Base-by-base conservation (phyloP, 352 stramenopile species). In the Phytopythium litorale region DNA sequence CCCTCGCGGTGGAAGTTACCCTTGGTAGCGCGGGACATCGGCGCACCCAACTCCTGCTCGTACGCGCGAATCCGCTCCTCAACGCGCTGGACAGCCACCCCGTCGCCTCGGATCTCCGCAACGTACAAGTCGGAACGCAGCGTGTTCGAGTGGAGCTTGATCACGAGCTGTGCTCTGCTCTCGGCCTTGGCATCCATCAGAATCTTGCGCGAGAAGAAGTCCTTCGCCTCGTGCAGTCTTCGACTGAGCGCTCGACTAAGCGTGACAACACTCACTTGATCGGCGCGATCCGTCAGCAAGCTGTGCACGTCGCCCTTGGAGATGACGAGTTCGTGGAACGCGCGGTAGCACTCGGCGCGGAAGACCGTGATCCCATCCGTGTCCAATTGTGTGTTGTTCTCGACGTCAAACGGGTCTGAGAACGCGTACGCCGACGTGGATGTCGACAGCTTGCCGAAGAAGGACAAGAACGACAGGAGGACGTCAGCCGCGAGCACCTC, bases 121-220 rank as follows among this genome's bases (percentile, higher is more conserved):
- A 92, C 76, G n/a, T 85, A 88, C 32, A 92, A 60, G 66, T 92
- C 81, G 0, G 77, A 78, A 16, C 84, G 82, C 9, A 90, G 61
- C 30, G 70, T 70, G 55, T 93, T 93, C 2, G 84, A 72, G 33
- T 92, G 84, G n/a, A 69, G 73, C 35, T 58, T 65, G 33, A 78
- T 80, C 19, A 65, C 33, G 37, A 73, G 66, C 46, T 68, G 79
- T 15, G 70, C 71, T 7, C 57, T 71, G 51, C 62, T 66, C 6
- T 74, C 61, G 16, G 75, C 62, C 50, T 81, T 70, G 7, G 73
- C 67, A 51, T 85, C 73, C 23, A 79, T 75, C 19, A 90, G 37
- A 23, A 93, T 81, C 65, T 93, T 91, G 21, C 74, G 71, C 1
- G 80, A 76, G 33, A 84, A 89, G 42, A 93, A 93, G 23, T 87